A percentile compares a stretch with the other conserved stretches of the same genome.
These are phyloP conservation scores for Novymonas esmeraldas DNA, from an alignment of 208 protist genomes.

Conservation along the genomic window DNA sequence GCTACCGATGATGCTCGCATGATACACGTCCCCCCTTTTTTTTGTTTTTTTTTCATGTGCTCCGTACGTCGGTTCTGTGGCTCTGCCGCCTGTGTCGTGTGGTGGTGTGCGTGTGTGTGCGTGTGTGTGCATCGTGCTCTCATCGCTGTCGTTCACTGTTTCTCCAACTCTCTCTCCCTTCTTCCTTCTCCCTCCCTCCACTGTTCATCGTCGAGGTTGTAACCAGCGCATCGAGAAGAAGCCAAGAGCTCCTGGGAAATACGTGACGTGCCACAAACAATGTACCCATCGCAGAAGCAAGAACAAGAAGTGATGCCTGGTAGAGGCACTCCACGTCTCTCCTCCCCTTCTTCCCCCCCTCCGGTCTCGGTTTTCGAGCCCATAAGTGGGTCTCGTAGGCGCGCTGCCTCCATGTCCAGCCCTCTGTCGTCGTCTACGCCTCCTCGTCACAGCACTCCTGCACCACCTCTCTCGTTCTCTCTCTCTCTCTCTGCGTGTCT, in stretches of 20 bases:
- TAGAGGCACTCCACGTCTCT: not conserved
- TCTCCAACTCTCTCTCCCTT: not conserved
- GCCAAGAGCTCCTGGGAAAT: too few species aligned
- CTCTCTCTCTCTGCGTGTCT: too few species aligned
- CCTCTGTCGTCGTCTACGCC: not conserved
- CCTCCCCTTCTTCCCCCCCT: not conserved
- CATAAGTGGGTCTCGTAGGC: not conserved
- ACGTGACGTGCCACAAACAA: too few species aligned
- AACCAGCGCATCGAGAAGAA: too few species aligned
- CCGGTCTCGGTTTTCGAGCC: not conserved
- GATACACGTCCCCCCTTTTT: too few species aligned
- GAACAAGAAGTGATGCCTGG: too few species aligned
- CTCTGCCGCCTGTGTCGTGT: not conserved
- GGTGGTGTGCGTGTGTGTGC: conserved; percentile 4
- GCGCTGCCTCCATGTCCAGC: not conserved
- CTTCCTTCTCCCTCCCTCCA: not conserved
- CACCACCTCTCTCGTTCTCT: not conserved
- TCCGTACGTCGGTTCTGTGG: too few species aligned
- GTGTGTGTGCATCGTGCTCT: conserved; percentile 1
- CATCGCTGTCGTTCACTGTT: conserved; percentile 6
- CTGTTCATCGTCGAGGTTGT: not conserved
- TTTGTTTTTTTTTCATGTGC: too few species aligned
- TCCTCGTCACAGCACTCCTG: not conserved
- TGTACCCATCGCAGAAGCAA: too few species aligned
- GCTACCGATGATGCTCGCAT: conserved; percentile 20